Conservation (phyloP, 768 basidiomycete genomes). For the Pulveroboletus frians region DNA sequence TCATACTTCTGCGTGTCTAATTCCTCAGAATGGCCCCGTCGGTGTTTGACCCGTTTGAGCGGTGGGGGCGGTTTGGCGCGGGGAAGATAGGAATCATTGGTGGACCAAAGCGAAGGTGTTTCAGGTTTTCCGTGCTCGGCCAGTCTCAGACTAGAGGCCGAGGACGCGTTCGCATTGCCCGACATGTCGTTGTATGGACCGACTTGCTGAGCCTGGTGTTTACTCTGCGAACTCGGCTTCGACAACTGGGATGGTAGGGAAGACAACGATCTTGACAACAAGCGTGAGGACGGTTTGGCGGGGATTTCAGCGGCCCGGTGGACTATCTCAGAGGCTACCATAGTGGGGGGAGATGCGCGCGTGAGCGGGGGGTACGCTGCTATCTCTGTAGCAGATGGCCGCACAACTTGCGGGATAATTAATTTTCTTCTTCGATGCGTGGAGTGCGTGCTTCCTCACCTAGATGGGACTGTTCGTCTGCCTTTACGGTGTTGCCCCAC, state of each 20-base stretch:
- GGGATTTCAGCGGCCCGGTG: not conserved
- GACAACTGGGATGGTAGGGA: not conserved
- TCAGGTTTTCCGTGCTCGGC: not conserved
- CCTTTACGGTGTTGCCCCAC: not conserved
- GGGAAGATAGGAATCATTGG: constrained; percentile 19
- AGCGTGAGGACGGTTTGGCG: not conserved
- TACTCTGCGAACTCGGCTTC: not conserved
- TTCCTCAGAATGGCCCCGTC: constrained; percentile 5
- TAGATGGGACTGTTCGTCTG: not conserved
- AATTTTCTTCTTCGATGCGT: not conserved
- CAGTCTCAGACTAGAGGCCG: not conserved
- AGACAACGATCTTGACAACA: not conserved
- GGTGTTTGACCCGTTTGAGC: constrained; percentile 7
- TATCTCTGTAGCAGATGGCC: not conserved
- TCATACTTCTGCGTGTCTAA: not conserved
- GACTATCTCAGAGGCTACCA: not conserved
- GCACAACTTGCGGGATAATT: constrained; percentile 1
- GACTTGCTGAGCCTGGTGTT: not conserved
- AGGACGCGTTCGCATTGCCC: not conserved
- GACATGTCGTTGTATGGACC: not conserved
- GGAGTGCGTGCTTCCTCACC: constrained; percentile 1
- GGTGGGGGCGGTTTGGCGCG: constrained; percentile 18
- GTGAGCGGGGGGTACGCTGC: not conserved
- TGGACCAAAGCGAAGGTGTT: constrained; percentile 15
- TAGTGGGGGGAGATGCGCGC: not conserved